Base-by-base conservation (phyloP, 495 filamentous ascomycete species). In the Aspergillus haitiensis region DNA sequence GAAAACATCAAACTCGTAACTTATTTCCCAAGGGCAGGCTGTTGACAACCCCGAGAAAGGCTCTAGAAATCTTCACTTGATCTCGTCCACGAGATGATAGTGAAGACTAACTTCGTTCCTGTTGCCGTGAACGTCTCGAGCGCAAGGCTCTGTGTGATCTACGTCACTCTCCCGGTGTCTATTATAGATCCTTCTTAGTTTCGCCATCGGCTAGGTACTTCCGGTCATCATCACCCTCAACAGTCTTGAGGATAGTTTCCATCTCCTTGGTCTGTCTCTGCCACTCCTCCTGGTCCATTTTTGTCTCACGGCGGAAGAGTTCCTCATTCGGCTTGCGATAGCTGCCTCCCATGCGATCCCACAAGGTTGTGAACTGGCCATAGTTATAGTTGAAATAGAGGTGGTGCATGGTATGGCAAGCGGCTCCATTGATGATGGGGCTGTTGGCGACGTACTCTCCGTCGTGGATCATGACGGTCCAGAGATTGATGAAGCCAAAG, bases 301-400 rank as follows among this genome's bases (percentile, higher is more conserved):
- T 97, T 58, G 83, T 86, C 74, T 97, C 91, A 64, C 88, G 87
- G 58, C 86, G 76, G 81, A 97, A 97, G 59, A 97, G 80, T 67
- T 91, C 91, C 59, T 85, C 83, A 62, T 96, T 96, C 9, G 93
- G 93, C 76, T 87, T 83, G 59, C 92, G 82, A 78, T 97, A 98
- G 74, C 88, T 94, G 51, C 89, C 89, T 59, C 91, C 90, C 36
- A 98, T 68, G 50, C 94, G 86, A 69, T 98, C 93, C 93, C 93
- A 98, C 35, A 97, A 75, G 6, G 94, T 98, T 4, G 90, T 96
- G 78, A 92, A 98, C 71, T 98, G 93, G 58, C 94, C 93, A 64
- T 97, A 98, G 78, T 97, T 98, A 83, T 92, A 96, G 78, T 95
- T 96, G 85, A 98, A 98, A 74, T 95, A 95, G n/a, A 96, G 76